Evolutionary conservation across 768 basidiomycete genomes (phyloP).

Genomic region (Boletus pseudo-olivaceus): DNA sequence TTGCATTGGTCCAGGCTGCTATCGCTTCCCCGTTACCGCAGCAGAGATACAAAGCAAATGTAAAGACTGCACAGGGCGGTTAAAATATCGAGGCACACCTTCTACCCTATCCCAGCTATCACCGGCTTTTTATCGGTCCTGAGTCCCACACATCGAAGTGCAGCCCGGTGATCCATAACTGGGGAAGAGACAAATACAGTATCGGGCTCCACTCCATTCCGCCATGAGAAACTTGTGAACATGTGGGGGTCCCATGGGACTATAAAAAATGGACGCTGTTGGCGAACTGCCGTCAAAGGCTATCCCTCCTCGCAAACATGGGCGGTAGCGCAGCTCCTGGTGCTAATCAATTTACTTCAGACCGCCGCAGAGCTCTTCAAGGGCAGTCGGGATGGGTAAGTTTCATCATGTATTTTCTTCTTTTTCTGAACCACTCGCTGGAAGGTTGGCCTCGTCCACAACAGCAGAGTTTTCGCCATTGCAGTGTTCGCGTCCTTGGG

Average conservation of each 20-base stretch:
- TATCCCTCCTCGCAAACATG: slow-evolving; percentile 31
- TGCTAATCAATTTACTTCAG: slow-evolving; percentile 33
- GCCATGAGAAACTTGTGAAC: neutral
- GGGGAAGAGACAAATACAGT: neutral
- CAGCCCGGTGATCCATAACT: neutral
- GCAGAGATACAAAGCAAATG: neutral
- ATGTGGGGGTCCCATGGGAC: neutral
- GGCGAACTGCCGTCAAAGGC: no score
- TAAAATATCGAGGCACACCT: neutral
- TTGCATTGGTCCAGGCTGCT: neutral
- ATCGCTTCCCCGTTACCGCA: neutral
- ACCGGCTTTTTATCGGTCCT: neutral
- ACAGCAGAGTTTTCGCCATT: slow-evolving; percentile 60
- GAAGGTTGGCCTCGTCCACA: slow-evolving; percentile 59
- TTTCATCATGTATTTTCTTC: neutral
- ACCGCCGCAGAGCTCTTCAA: slow-evolving; percentile 51
- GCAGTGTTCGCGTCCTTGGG: slow-evolving; percentile 79
- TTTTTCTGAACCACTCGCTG: neutral
- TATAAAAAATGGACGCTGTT: neutral
- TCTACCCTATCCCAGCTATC: neutral
- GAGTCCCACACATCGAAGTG: neutral
- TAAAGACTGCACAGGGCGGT: neutral
- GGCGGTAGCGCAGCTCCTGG: slow-evolving; percentile 40
- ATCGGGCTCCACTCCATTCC: neutral
- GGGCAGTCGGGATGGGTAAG: slow-evolving; percentile 68